Evolutionary conservation across 2,329 filamentous ascomycete species (phyloP), one percentile per base, ranked within the genome.

Genomic region (Thelonectria olida): DNA sequence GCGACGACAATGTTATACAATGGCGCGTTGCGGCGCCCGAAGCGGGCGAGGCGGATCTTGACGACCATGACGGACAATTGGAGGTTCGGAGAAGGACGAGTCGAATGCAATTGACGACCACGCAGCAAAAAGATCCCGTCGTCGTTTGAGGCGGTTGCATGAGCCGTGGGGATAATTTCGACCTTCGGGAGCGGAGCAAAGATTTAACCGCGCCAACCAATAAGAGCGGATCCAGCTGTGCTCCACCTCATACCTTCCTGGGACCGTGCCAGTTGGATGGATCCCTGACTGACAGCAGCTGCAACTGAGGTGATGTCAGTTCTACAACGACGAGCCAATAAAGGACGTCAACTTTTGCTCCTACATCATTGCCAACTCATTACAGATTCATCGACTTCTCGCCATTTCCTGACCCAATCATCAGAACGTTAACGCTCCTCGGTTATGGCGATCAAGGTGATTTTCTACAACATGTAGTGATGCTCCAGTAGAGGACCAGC

Each of bases 1-100:
- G 93, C 88, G 67, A 99, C 92, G 68, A 98, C 93, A 66, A 99
- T 97, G 82, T 99, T 99, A 85, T 97, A 99, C 72, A 97, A 91
- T 2, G 96, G 95, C n/a, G 87, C 78, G 76, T 97, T 94, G 67
- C 87, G 88, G 78, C 91, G 92, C 75, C 94, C 93, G 78, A 98
- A 97, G 78, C 96, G 94, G 71, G 96, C 92, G 71, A 99, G 89
- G 61, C 96, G 91, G 78, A 99, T 96, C 78, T 92, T 92, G 73
- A 99, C 85, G 64, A 98, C 95, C 96, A 99, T 97, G 70, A 42
- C 55, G 58, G 20, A 62, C 42, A 55, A 66, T 67, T 50, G 60
- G 36, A 38, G 42, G 39, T 23, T 48, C 22, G 23, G 42, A 20
- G 28, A 25, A 44, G 23, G 39, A 28, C 39, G 51, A 23, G 22